Evolutionary conservation across 768 basidiomycete genomes (phyloP), one percentile per base, ranked within the genome.

Genomic region (Dentipellis fragilis): DNA sequence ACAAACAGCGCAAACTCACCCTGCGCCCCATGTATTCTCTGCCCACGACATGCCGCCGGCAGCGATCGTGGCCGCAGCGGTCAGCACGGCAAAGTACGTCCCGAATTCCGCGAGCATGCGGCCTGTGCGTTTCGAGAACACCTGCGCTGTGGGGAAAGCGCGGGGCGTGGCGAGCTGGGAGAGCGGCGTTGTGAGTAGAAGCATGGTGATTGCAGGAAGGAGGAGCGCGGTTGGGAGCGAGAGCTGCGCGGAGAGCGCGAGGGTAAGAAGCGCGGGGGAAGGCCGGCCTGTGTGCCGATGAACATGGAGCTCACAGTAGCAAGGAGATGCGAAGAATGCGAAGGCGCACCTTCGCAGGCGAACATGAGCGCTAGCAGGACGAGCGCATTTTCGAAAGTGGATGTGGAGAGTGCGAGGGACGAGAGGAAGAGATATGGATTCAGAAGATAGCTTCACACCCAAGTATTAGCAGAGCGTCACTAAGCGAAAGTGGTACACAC

Each of bases 371-470:
- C 64, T 1, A 86, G 62, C 1, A 95, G 72, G 29, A 82, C 71
- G 6, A 90, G 67, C 1, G 84, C 74, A 65, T 90, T 95, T 64
- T 95, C 91, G 14, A 97, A 73, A 2, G 83, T 79, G 0, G 91
- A 87, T 0, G 90, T 90, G 0, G 94, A 94, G 10, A 84, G 72
- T 0, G 92, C 88, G 7, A 95, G 73, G 34, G 83, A 84, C 0
- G 93, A 82, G 1, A 93, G 73, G 55, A 95, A 68, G 8, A 89
- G 70, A 67, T 96, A 96, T 2, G 96, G 96, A 62, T 98, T 96
- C 51, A 95, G 68, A 17, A 96, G 79, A 69, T 87, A 94, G 48
- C 93, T 96, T 62, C 56, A 51, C 34, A 42, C 42, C 52, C 14
- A 29, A 16, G 48, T n/a, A 17, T n/a, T 45, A 8, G 42, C 42